Base-by-base conservation (phyloP, 2,329 filamentous ascomycete species). In the Neoarthrinium moseri region DNA sequence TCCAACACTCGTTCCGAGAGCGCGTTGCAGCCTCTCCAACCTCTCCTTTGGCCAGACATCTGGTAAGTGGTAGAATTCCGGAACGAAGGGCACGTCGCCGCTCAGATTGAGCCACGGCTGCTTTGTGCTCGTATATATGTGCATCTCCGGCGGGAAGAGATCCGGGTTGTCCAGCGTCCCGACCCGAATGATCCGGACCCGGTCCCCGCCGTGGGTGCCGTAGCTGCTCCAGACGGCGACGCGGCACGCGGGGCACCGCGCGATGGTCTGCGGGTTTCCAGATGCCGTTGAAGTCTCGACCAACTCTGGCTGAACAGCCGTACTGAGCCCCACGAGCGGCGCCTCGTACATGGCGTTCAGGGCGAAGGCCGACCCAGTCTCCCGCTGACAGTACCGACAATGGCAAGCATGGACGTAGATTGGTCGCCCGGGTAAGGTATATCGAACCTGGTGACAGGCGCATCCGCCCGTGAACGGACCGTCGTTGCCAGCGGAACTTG, bases 261-360 rank as follows among this genome's bases (percentile, higher is more conserved):
- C 41, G 7, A 44, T 36, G 21, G 41, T 35, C 22, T 44, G 41
- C 32, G 41, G 32, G 3, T 15, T 36, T 3, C 41, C 41, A 10
- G 30, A 35, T 21, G 8, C 13, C 6, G 41, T 26, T 6, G 41
- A 22, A 2, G 32, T 44, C 17, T 18, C 12, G 12, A 44, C 20
- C 20, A 44, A 20, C 41, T 44, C 41, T 12, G 41, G 41, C 26
- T 44, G 13, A 13, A 8, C 18, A 6, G 30, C n/a, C 15, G 12
- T 20, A 13, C 21, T 18, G 7, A 36, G 13, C 17, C 11, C 15
- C 7, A 44, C 41, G 3, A 37, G 17, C 17, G 10, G 2, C 4
- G 21, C 30, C 12, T 44, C 41, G 32, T 44, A 44, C 41, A 44
- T 44, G 30, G 41, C 41, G 41, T 44, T 44, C n/a, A 44, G 41